These are phyloP conservation scores for Sutorius australiensis DNA, from an alignment of 768 basidiomycete species.

Conservation along the genomic window DNA sequence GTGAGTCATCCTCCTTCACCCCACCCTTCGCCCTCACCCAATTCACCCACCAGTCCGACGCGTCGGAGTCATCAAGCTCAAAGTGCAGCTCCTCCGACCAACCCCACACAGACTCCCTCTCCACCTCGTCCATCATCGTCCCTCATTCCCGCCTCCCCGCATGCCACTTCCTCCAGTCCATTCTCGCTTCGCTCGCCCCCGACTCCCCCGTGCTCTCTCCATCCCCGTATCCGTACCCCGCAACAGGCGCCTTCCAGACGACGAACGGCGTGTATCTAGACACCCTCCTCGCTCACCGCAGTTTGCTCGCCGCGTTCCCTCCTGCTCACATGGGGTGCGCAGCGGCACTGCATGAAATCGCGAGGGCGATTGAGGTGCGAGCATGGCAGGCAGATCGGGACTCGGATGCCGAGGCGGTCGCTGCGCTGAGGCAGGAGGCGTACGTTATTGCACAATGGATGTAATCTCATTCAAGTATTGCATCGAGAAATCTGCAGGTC, in stretches of 20 bases:
- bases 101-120: constrained; percentile 10
- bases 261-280: constrained; percentile 77
- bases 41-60: constrained; percentile 39
- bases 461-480: constrained; percentile 5
- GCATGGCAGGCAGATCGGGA: constrained; percentile 71
- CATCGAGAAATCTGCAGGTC: constrained; percentile 6
- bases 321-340: constrained; percentile 62
- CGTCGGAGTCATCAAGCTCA: constrained; percentile 43
- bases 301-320: constrained; percentile 60
- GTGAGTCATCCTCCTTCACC: constrained; percentile 25
- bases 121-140: constrained; percentile 15
- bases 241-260: constrained; percentile 38
- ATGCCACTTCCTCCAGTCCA: constrained; percentile 60
- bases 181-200: constrained; percentile 53
- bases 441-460: constrained; percentile 43
- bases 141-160: constrained; percentile 35
- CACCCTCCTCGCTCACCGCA: constrained; percentile 73
- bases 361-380: constrained; percentile 56
- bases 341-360: constrained; percentile 61
- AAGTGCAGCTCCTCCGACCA: constrained; percentile 36
- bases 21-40: neutral
- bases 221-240: constrained; percentile 31
- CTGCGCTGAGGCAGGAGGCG: constrained; percentile 67
- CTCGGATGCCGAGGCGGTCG: constrained; percentile 64
- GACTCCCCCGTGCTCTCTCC: constrained; percentile 34